Evolutionary conservation across 257 asterid species (phyloP), one percentile per base, ranked within the genome.

Genomic region (Orobanche coerulescens): DNA sequence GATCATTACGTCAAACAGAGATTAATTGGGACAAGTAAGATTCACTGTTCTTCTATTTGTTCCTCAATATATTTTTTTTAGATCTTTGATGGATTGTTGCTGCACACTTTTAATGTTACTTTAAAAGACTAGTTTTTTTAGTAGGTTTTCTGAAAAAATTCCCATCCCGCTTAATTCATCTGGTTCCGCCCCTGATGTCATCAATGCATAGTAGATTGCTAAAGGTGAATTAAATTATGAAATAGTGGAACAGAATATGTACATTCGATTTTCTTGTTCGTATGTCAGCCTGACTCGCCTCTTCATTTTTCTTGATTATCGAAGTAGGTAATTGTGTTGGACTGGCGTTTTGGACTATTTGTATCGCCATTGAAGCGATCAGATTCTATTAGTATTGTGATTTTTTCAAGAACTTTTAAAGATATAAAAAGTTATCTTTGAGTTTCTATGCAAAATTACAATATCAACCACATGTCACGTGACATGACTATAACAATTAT

Each of bases 11-110:
- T 50, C 87, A 71, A 66, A 67, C 84, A 5, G 97, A 89, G 80
- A 82, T 89, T 64, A 84, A 82, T 24, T 89, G 95, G 97, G 94
- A 86, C 78, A 81, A 84, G 97, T 89, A 75, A 81, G 86, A 65
- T 62, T 54, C 70, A 0, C 43, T 26, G 7, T 47, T 63, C 26
- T 58, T 6, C 40, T 34, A 2, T 64, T 2, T n/a, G n/a, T n/a
- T n/a, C n/a, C n/a, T n/a, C n/a, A n/a, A n/a, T n/a, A n/a, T n/a
- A n/a, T n/a, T 42, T 8, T 36, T 15, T 16, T 36, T 20, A 6
- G 22, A 31, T 43, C 28, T 23, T 25, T 5, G 24, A 31, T 69
- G 18, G 46, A 14, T 40, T 43, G 7, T 22, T 68, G 25, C 23
- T 19, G n/a, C 39, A 14, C n/a, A n/a, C n/a, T n/a, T n/a, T n/a